Evolutionary conservation across 495 filamentous ascomycete genomes (phyloP), one percentile per base, ranked within the genome.

Genomic region (Platismatia glauca): DNA sequence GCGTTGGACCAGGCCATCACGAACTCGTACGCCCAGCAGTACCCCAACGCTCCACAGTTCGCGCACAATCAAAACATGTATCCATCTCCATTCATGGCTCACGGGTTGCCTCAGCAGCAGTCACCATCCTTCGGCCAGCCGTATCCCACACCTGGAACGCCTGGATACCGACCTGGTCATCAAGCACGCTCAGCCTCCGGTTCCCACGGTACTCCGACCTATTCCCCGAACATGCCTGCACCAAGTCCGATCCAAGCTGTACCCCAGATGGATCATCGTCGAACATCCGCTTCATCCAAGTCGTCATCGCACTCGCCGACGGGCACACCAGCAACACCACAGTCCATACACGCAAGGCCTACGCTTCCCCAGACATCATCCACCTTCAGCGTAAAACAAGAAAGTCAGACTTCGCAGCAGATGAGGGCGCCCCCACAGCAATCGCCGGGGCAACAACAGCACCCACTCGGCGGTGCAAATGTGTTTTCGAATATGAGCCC

Each of bases 1-100:
- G 75, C 78, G 38, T 74, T 82, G 33, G 78, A 77, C 46, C 76
- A 82, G 52, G 70, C 76, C 15, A 74, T 84, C 50, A 71, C 75
- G 22, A 74, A 79, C 24, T 76, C 75, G 20, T 75, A 79, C 50
- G 74, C 71, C n/a, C 73, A 75, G 59, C 72, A 71, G 75, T 82
- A 64, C 71, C 72, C 66, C 62, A 78, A 71, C 61, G 73, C 39
- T 74, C 76, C 68, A 66, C 76, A 71, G 64, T 72, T 68, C 66
- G 69, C 50, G 55, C 75, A 72, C 66, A 69, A 73, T 57, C 74
- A 69, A 41, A 70, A 31, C 58, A 75, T 75, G 64, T 70, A 73
- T 60, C 78, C 71, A 38, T 78, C 74, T 46, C 76, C 73, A 39
- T 73, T 73, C 70, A 71, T 75, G 60, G 60, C 64, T 15, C 69